Conservation (phyloP, 2,329 filamentous ascomycete species). For the Ophiostoma sp. region DNA sequence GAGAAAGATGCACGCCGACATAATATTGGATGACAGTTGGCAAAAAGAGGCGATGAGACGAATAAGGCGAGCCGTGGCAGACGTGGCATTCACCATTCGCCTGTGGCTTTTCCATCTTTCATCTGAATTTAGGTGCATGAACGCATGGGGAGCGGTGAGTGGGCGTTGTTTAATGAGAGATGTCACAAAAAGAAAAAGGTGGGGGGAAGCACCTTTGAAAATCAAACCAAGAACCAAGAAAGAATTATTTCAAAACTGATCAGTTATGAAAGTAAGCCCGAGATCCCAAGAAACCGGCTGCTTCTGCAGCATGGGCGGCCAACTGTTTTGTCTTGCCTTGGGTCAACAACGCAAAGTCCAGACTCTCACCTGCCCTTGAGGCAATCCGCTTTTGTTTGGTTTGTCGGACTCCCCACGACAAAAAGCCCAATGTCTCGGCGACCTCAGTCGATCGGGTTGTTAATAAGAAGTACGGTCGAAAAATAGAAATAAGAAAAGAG, state of each 20-base stretch:
- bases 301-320: background rate
- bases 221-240: too few relatives aligned
- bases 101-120: background rate
- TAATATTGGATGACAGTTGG: background rate
- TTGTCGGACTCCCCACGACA: background rate
- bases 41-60: background rate
- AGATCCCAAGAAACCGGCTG: background rate
- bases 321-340: background rate
- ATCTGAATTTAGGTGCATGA: background rate
- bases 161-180: background rate
- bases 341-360: background rate
- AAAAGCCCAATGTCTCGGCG: conserved; percentile 1
- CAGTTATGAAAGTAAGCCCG: background rate
- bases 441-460: background rate
- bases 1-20: background rate
- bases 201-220: background rate
- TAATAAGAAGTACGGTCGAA: background rate
- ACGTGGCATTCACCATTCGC: background rate
- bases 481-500: background rate
- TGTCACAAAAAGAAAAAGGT: background rate
- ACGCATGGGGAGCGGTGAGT: background rate
- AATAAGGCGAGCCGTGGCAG: background rate
- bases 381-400: background rate
- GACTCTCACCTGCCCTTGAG: background rate
- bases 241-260: too few relatives aligned